Base-by-base conservation (phyloP, 305 asterid species). In the Fraxinus albicans region DNA sequence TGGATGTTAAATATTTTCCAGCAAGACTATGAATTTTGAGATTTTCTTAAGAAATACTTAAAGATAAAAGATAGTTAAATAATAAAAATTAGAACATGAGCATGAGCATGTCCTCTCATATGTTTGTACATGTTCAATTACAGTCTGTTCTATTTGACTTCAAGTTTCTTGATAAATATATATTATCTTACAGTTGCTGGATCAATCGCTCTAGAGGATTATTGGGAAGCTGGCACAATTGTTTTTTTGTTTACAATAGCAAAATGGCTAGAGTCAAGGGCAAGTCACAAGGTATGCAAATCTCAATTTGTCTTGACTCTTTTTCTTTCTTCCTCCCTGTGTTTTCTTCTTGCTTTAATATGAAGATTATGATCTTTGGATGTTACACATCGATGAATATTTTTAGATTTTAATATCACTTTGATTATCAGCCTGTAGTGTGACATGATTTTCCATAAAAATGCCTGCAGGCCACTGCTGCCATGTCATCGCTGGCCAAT, bases 151-250 rank as follows among this genome's bases (percentile, higher is more conserved):
- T 19, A 4, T 47, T 40, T 21, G 8, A 13, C 33, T 73, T n/a
- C 23, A 36, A 19, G 15, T 29, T 65, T 75, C 35, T 72, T 83
- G 77, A 58, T 33, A 8, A 21, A 60, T 35, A 7, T 29, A 15
- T 40, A 9, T 73, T 21, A 25, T 36, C 27, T 67, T 85, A 84
- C 92, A 94, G 99, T 95, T 85, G 88, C 82, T 1, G 99, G 99
- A 80, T 94, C 99, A n/a, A 80, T 93, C 42, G 95, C 87, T 74
- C 88, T 95, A 21, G 84, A 75, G 1, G 99, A 95, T 78, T 95
- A 91, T 83, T 93, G 96, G 99, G 99, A 95, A 89, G 98, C 99
- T 35, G 98, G 85, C 1, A 93, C 98, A 0, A 94, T 95, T 47
- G 97, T 95, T 10, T 94, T 95, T 78, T 84, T 95, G 21, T 95